These are phyloP conservation scores for Gaillardinia entomophila DNA, from an alignment of 805 yeast genomes.

Conservation along the genomic window DNA sequence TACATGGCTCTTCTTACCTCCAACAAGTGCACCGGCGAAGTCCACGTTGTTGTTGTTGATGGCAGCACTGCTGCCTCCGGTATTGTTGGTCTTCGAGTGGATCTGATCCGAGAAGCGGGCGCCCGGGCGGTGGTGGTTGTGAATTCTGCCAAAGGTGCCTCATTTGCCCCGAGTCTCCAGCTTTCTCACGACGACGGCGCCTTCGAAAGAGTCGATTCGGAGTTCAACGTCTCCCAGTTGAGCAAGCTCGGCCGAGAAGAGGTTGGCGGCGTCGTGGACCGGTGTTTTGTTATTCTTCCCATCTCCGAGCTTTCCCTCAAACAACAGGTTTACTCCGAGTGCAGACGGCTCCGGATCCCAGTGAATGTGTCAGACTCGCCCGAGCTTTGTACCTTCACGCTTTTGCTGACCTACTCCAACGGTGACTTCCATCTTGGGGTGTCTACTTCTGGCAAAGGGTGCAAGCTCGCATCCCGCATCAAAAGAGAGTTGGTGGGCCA, in stretches of 20 bases:
- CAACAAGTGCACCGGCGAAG: constrained; percentile 40
- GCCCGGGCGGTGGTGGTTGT: constrained; percentile 49
- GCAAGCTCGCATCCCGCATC: constrained; percentile 75
- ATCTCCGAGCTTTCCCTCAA: constrained; percentile 23
- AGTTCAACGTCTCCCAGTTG: constrained; percentile 41
- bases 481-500: constrained; percentile 63
- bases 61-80: constrained; percentile 36
- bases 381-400: constrained; percentile 66
- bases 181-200: constrained; percentile 17
- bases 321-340: constrained; percentile 39
- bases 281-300: constrained; percentile 60
- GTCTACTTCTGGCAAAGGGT: constrained; percentile 85
- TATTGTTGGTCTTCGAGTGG: constrained; percentile 43
- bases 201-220: constrained; percentile 17
- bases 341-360: constrained; percentile 68
- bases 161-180: constrained; percentile 18
- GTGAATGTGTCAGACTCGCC: constrained; percentile 74
- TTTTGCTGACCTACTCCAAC: constrained; percentile 63
- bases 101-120: constrained; percentile 45
- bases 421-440: constrained; percentile 80
- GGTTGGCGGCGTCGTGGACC: constrained; percentile 64
- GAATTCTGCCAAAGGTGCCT: constrained; percentile 10
- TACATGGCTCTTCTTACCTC: constrained; percentile 11
- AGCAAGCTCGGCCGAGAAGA: constrained; percentile 53
- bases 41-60: constrained; percentile 43